Evolutionary conservation across 306 rosid species (phyloP).

Genomic region (Argentina anserina): DNA sequence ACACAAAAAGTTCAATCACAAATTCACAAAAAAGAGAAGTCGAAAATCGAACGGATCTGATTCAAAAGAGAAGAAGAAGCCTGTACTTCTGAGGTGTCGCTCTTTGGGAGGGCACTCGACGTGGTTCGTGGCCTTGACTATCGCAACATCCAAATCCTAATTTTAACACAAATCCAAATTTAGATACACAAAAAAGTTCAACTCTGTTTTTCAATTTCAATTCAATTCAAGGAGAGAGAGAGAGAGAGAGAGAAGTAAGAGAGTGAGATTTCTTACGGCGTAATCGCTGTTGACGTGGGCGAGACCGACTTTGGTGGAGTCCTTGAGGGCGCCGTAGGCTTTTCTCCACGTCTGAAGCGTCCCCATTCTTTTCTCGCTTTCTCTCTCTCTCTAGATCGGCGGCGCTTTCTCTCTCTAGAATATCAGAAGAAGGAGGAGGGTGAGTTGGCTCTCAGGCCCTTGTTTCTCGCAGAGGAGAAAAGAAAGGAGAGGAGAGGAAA

Average conservation of each 20-base stretch:
- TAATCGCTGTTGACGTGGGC: conserved; percentile 99
- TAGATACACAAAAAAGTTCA: not conserved
- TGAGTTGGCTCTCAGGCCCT: conserved; percentile 45
- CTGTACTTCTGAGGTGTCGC: conserved; percentile 78
- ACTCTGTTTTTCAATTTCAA: not conserved
- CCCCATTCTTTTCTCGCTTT: conserved; percentile 73
- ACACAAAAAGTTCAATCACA: conserved; percentile 3
- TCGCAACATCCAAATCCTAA: conserved; percentile 99
- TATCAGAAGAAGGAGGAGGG: not conserved
- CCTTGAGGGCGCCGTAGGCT: conserved; percentile 96
- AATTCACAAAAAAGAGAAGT: conserved; percentile 8
- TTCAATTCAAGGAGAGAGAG: not conserved
- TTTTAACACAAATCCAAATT: conserved; percentile 20
- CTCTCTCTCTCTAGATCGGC: conserved; percentile 29
- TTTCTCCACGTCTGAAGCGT: conserved; percentile 97
- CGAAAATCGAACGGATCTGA: conserved; percentile 37
- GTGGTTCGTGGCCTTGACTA: conserved; percentile 97
- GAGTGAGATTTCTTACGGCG: conserved; percentile 39
- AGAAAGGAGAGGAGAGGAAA: conserved; percentile 20
- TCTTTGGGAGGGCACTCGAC: conserved; percentile 98
- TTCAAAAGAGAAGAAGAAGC: not conserved
- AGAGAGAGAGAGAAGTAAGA: no score
- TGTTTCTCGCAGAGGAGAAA: conserved; percentile 41
- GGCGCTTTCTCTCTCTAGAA: conserved; percentile 18
- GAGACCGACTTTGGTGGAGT: conserved; percentile 96